Conservation (phyloP, 1,284 basidiomycete species). For the Irpex sp. region DNA sequence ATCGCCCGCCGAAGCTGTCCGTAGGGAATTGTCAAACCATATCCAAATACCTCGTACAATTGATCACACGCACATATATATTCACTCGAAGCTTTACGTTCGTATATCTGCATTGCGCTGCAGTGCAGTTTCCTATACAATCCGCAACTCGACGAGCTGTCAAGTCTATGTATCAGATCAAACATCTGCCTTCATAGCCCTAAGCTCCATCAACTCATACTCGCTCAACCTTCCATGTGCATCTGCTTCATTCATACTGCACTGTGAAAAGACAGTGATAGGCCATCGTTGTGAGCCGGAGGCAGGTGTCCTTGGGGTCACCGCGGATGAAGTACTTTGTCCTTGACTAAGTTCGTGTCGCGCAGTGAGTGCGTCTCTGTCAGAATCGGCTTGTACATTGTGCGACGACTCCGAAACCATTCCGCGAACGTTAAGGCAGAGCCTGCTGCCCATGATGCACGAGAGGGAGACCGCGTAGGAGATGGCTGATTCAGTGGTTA, state of each 20-base stretch:
- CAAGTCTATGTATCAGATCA: no score
- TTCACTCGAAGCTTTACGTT: no score
- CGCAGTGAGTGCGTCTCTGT: no score
- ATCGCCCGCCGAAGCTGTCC: no score
- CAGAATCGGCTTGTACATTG: neutral
- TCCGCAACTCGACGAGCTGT: no score
- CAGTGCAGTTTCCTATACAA: no score
- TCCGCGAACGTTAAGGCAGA: conserved; percentile 51
- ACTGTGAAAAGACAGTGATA: conserved; percentile 4
- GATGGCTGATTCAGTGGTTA: conserved; percentile 48
- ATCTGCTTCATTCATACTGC: conserved; percentile 9
- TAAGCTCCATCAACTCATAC: conserved; percentile 38
- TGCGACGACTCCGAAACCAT: conserved; percentile 24
- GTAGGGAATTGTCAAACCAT: no score
- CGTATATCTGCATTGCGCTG: no score
- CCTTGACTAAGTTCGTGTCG: neutral
- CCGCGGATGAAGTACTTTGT: neutral
- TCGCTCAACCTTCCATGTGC: conserved; percentile 26
- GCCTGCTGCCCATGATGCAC: conserved; percentile 50
- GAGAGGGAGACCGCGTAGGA: conserved; percentile 56
- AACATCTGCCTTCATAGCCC: no score
- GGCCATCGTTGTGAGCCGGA: conserved; percentile 1
- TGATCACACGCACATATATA: no score
- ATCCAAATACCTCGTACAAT: no score
- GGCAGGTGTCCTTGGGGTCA: neutral